Evolutionary conservation across 2,329 filamentous ascomycete species (phyloP), one percentile per base, ranked within the genome.

Genomic region (Fusarium continuum): DNA sequence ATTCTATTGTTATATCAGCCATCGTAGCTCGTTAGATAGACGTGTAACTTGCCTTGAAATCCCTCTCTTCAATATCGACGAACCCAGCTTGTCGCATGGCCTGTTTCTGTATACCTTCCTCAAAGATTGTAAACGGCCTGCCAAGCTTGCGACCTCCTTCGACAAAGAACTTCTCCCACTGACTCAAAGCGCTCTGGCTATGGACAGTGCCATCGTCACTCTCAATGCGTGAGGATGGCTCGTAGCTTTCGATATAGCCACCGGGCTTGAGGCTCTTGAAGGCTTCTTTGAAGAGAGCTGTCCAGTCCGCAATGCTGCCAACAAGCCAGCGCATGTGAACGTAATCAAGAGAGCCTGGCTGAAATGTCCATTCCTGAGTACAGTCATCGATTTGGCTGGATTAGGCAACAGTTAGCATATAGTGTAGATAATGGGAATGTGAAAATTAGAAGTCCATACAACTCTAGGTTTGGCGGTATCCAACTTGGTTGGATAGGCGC

Each of bases 281-380:
- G 0, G 34, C 39, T 31, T 59, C 39, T 0, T 20, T 36, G 1
- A 60, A 46, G 0, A 59, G 14, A 13, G 5, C 16, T 3, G 36
- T 28, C 54, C 39, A 59, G 2, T 59, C 28, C 3, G 29, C 40
- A 1, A 60, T 52, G 1, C 54, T 46, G 0, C 39, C 46, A 1
- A 59, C 29, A 4, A 59, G 34, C 39, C 46, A 60, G 2, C 56
- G 56, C 19, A 60, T 41, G 4, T 60, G 54, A 1, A 52, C 40
- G 2, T 59, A 59, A 3, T 46, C 56, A 1, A 59, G 35, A 0
- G 54, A 36, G 1, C n/a, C 19, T 0, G 23, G 23, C 0, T 34
- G 4, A 1, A 60, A 46, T 0, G 54, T 46, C 46, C 56, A 60
- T 1, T 59, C 34, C 13, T 38, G n/a, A 0, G 46, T 53, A 2